Conservation (phyloP, 805 yeast genomes). For the Kazachstania kunashirensis region DNA sequence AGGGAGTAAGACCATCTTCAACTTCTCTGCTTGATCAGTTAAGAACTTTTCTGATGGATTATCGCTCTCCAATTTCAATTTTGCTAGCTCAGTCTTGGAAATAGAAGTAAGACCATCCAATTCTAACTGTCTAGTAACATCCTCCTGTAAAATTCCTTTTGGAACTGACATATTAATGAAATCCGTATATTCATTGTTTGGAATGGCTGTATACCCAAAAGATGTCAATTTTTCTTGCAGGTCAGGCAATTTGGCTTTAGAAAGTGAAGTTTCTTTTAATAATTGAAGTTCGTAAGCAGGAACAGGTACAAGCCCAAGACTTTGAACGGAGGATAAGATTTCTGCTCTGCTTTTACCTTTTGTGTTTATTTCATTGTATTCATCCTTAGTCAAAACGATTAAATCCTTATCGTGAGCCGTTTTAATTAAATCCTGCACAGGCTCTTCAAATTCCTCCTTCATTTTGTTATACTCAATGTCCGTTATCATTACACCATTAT, state of each 20-base stretch:
- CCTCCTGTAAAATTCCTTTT: constrained; percentile 6
- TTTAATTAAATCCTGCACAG: constrained; percentile 14
- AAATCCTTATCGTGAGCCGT: constrained; percentile 15
- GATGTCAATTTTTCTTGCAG: constrained; percentile 7
- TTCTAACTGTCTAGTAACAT: constrained; percentile 6
- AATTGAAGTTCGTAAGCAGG: constrained; percentile 8
- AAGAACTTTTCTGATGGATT: constrained; percentile 7
- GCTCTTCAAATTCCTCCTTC: constrained; percentile 14
- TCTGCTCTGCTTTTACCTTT: constrained; percentile 6
- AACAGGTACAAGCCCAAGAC: constrained; percentile 13
- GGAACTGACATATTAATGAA: constrained; percentile 4
- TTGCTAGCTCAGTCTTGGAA: too few species aligned
- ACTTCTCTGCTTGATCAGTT: constrained; percentile 5
- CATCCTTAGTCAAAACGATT: constrained; percentile 10
- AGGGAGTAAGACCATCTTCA: constrained; percentile 4
- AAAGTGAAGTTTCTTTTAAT: constrained; percentile 5
- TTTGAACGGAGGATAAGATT: constrained; percentile 8
- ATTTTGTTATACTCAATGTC: constrained; percentile 18
- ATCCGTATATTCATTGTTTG: constrained; percentile 6
- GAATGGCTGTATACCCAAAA: constrained; percentile 10
- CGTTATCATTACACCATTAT: constrained; percentile 2
- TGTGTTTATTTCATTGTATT: constrained; percentile 8
- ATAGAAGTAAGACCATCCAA: too few species aligned
- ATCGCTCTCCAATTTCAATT: constrained; percentile 9
- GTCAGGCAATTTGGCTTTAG: constrained; percentile 5